Base-by-base conservation (phyloP, 441 rosid species). In the Gossypium schwendimanii region DNA sequence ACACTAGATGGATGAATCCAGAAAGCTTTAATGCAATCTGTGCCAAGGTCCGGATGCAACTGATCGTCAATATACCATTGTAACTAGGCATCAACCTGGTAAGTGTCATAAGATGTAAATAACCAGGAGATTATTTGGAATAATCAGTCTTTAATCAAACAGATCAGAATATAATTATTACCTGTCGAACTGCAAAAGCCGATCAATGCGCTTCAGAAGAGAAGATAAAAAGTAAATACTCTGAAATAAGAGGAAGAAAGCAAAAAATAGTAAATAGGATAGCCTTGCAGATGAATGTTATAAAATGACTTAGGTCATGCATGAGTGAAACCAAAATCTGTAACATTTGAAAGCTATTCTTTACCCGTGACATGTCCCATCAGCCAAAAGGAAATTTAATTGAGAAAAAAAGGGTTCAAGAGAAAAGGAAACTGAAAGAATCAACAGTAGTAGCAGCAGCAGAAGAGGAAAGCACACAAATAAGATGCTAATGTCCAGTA, bases 101-200 rank as follows among this genome's bases (percentile, higher is more conserved):
- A 77, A 52, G 80, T 49, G 28, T 21, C 72, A 80, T 61, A 31
- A 72, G 59, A 81, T 4, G 49, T 47, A 68, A 73, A 63, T 57
- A 79, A 71, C 71, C 57, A 69, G 23, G 71, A 31, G 28, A 53
- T 12, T 45, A 72, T 72, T 28, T 26, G 70, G 61, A 69, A 61
- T 33, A 65, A 45, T 14, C 15, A 3, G 23, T 66, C 36, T 23
- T 47, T 45, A 45, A 65, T 47, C 23, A 66, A 47, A 47, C 64
- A 69, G 14, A 77, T 18, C 44, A 68, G 73, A 78, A 71, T 67
- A 53, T 44, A 78, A 59, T 24, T 72, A 78, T 89, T 95, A 95
- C 98, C 98, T 89, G 88, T 93, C 98, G 81, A 90, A 95, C 77
- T 95, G 98, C 87, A 95, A 83, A 74, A 95, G 93, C 78, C 90